Evolutionary conservation across 2,329 filamentous ascomycete genomes (phyloP).

Genomic region (Raffaelea arxii): DNA sequence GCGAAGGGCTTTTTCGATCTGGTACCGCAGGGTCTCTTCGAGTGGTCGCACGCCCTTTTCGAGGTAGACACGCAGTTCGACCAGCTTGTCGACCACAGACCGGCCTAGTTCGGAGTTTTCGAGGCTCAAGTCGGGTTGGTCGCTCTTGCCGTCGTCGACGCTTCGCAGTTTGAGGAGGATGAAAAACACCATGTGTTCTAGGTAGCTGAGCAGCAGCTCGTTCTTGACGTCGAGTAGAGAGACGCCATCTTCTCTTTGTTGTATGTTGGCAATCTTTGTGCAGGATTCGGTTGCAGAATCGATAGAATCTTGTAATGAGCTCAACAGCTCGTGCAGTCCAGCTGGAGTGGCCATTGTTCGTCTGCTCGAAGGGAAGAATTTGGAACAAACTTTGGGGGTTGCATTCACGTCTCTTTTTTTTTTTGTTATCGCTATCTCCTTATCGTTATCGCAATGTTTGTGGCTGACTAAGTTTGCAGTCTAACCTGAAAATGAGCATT

Average conservation of each 20-base stretch:
- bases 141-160: conserved; percentile 16
- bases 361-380: background rate
- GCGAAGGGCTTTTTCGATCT: conserved; percentile 88
- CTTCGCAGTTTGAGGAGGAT: conserved; percentile 72
- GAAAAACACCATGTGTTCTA: conserved; percentile 87
- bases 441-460: background rate
- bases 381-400: background rate
- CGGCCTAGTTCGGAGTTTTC: conserved; percentile 41
- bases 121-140: conserved; percentile 14
- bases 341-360: conserved; percentile 19
- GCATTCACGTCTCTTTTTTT: conserved; percentile 2
- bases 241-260: conserved; percentile 76
- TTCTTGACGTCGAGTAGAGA: conserved; percentile 94
- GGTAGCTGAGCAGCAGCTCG: conserved; percentile 90
- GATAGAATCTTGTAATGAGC: conserved; percentile 48
- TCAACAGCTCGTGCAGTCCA: conserved; percentile 35
- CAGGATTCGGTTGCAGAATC: conserved; percentile 57
- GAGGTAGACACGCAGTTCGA: conserved; percentile 82
- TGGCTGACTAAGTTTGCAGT: too few species aligned
- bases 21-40: conserved; percentile 85
- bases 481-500: too few species aligned
- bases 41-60: conserved; percentile 87
- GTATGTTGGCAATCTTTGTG: conserved; percentile 50
- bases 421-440: conserved; percentile 8
- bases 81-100: conserved; percentile 73